Evolutionary conservation across 1,284 basidiomycete genomes (phyloP).

Genomic region (Pseudozyma sp.): DNA sequence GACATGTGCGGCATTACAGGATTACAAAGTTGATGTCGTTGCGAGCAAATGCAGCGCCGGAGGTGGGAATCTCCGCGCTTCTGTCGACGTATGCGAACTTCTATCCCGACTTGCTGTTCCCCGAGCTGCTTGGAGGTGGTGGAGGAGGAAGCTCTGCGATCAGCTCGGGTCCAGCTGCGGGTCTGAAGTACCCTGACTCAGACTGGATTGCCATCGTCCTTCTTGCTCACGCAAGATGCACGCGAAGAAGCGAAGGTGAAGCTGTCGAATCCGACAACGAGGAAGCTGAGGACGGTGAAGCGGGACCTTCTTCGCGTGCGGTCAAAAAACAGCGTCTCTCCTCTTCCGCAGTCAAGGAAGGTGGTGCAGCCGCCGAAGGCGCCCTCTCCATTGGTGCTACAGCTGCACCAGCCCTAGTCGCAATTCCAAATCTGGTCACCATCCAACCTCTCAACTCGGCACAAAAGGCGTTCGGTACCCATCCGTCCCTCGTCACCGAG

Average conservation of each 20-base stretch:
- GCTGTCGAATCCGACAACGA: constrained; percentile 41
- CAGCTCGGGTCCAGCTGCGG: constrained; percentile 22
- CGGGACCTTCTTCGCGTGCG: constrained; percentile 4
- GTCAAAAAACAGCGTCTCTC: constrained; percentile 29
- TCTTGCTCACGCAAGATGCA: constrained; percentile 35
- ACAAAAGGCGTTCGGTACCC: constrained; percentile 37
- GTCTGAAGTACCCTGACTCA: constrained; percentile 48
- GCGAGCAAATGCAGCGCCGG: constrained; percentile 36
- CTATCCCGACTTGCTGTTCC: constrained; percentile 55
- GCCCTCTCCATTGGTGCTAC: constrained; percentile 9
- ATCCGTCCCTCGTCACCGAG: constrained; percentile 47
- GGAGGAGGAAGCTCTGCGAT: constrained; percentile 27
- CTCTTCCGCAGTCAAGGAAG: constrained; percentile 19
- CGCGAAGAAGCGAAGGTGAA: constrained; percentile 22
- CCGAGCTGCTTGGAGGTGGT: constrained; percentile 43
- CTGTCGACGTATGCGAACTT: constrained; percentile 55
- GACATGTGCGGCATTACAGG: constrained; percentile 53
- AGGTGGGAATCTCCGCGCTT: constrained; percentile 41
- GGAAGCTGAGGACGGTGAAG: constrained; percentile 22
- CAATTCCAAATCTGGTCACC: constrained; percentile 46
- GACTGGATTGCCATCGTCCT: constrained; percentile 44
- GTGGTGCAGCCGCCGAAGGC: constrained; percentile 6
- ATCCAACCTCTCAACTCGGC: constrained; percentile 45
- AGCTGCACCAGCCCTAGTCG: constrained; percentile 12
- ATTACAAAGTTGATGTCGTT: constrained; percentile 54